Conservation (phyloP, 768 basidiomycete species). For the Trametes meyenii region DNA sequence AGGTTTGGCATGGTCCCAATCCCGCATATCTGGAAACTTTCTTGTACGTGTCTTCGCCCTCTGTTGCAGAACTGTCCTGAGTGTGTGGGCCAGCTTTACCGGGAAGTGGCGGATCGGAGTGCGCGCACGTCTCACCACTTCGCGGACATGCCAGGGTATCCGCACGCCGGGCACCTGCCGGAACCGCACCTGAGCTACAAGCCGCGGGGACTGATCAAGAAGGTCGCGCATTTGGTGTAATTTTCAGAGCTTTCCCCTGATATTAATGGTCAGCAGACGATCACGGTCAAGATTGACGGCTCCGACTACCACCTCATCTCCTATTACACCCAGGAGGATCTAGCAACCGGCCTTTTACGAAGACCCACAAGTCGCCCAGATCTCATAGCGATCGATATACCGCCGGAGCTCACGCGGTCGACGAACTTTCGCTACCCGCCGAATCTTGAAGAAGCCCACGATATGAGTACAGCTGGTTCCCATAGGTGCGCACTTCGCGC, state of each 20-base stretch:
- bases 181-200: slow-evolving; percentile 33
- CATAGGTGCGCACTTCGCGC: slow-evolving; percentile 54
- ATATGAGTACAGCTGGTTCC: slow-evolving; percentile 54
- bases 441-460: slow-evolving; percentile 64
- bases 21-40: slow-evolving; percentile 84
- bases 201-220: slow-evolving; percentile 77
- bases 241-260: neutral
- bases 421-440: slow-evolving; percentile 86
- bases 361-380: slow-evolving; percentile 71
- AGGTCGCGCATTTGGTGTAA: slow-evolving; percentile 46
- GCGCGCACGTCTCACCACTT: slow-evolving; percentile 45
- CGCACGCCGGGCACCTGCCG: slow-evolving; percentile 16
- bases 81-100: slow-evolving; percentile 61
- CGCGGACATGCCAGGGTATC: slow-evolving; percentile 21
- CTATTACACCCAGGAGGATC: slow-evolving; percentile 82
- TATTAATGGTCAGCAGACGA: slow-evolving; percentile 55
- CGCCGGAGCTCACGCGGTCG: slow-evolving; percentile 74
- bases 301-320: slow-evolving; percentile 83
- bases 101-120: slow-evolving; percentile 74
- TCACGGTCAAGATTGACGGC: slow-evolving; percentile 78
- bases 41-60: slow-evolving; percentile 50
- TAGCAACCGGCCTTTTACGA: slow-evolving; percentile 67
- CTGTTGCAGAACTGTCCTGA: slow-evolving; percentile 5
- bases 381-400: slow-evolving; percentile 73
- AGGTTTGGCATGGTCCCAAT: slow-evolving; percentile 79